A percentile compares a stretch with the other conserved stretches of the same genome.
Conservation (phyloP, 2,329 filamentous ascomycete species). For the Coniella vitis region DNA sequence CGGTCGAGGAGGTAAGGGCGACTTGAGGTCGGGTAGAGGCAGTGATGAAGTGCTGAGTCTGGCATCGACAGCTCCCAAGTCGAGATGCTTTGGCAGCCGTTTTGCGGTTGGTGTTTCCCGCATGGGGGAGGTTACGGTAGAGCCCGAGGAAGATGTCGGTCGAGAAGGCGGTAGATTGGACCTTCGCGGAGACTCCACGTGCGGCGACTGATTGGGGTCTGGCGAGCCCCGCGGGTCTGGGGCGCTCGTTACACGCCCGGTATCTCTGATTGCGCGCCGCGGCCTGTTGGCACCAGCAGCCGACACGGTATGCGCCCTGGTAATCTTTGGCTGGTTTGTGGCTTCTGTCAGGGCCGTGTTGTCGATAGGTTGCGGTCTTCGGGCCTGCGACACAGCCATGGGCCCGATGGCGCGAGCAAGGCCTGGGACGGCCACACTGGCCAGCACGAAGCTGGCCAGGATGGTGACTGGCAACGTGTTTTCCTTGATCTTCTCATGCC, state of each 20-base stretch:
- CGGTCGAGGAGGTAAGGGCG: slow-evolving; percentile 47
- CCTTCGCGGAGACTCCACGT: slow-evolving; percentile 11
- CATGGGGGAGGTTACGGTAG: slow-evolving; percentile 24
- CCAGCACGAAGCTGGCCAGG: slow-evolving; percentile 72
- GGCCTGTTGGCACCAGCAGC: slow-evolving; percentile 40
- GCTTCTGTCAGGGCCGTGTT: slow-evolving; percentile 53
- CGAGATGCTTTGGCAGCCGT: slow-evolving; percentile 40
- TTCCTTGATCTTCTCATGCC: slow-evolving; percentile 71
- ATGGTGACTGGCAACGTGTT: slow-evolving; percentile 76
- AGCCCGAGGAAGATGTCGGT: slow-evolving; percentile 19
- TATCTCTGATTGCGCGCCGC: slow-evolving; percentile 37
- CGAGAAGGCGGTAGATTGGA: slow-evolving; percentile 19
- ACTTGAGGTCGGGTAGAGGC: slow-evolving; percentile 54
- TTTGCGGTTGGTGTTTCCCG: slow-evolving; percentile 29
- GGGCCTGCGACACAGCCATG: slow-evolving; percentile 72
- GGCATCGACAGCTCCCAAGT: slow-evolving; percentile 49
- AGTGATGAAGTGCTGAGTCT: slow-evolving; percentile 62
- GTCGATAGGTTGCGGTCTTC: slow-evolving; percentile 61
- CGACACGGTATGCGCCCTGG: slow-evolving; percentile 59
- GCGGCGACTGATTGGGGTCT: slow-evolving; percentile 16
- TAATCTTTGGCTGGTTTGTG: slow-evolving; percentile 36
- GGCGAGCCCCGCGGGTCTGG: slow-evolving; percentile 29
- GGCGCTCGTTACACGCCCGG: slow-evolving; percentile 38
- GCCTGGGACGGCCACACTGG: slow-evolving; percentile 66
- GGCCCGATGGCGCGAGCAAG: slow-evolving; percentile 74